These are phyloP conservation scores for Dendryphion nanum DNA, from an alignment of 2,329 filamentous ascomycete species.

Conservation along the genomic window DNA sequence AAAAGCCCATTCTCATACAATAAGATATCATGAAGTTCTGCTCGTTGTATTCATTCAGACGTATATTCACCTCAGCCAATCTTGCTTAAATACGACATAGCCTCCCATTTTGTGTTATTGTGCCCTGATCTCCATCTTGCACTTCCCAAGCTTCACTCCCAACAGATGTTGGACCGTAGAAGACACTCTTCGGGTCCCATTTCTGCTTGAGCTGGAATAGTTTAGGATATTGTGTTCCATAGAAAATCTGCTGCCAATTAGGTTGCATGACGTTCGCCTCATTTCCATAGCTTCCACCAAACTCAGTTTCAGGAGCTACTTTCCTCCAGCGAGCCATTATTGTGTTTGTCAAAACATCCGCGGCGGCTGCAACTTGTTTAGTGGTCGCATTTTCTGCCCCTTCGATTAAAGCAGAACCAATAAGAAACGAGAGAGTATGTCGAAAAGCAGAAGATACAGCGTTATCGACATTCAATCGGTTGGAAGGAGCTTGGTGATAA, in stretches of 20 bases:
- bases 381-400: conserved; percentile 13
- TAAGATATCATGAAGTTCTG: no score
- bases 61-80: no score
- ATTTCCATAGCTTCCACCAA: conserved; percentile 26
- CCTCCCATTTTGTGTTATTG: conserved; percentile 22
- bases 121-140: conserved; percentile 15
- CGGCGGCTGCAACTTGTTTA: conserved; percentile 9
- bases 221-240: conserved; percentile 24
- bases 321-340: conserved; percentile 16
- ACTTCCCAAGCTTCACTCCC: conserved; percentile 26
- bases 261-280: conserved; percentile 27
- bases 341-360: conserved; percentile 13
- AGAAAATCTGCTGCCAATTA: conserved; percentile 27
- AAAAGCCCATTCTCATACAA: no score
- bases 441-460: conserved; percentile 26
- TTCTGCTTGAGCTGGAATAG: conserved; percentile 24
- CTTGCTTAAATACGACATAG: conserved; percentile 12
- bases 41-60: no score
- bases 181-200: conserved; percentile 25
- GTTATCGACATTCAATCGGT: conserved; percentile 18
- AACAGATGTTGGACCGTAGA: conserved; percentile 23
- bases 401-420: conserved; percentile 15
- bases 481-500: conserved; percentile 21
- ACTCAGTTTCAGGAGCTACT: conserved; percentile 17
- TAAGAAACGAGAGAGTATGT: conserved; percentile 21